These are phyloP conservation scores for Trametes sp. DNA, from an alignment of 1,284 basidiomycete genomes.

Conservation along the genomic window DNA sequence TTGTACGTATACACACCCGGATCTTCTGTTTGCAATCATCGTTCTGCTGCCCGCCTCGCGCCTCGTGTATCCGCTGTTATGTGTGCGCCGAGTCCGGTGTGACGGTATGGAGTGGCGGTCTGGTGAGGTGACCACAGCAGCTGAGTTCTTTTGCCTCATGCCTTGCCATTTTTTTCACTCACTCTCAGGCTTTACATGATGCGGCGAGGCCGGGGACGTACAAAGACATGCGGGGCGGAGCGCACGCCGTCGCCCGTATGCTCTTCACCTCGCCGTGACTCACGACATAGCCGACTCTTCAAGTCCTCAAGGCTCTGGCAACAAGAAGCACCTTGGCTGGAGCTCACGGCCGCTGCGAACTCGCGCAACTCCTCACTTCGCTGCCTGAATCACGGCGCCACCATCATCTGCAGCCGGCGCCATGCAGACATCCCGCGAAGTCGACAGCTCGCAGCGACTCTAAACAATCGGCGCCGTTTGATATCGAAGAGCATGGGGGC, in stretches of 20 bases:
- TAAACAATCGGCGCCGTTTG: neutral
- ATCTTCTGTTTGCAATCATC: conserved; percentile 18
- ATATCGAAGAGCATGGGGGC: neutral
- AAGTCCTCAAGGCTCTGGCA: too few relatives aligned
- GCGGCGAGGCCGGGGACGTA: conserved; percentile 18
- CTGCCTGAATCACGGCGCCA: neutral
- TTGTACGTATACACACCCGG: conserved; percentile 23
- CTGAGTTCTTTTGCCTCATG: conserved; percentile 20
- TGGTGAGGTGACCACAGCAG: conserved; percentile 14
- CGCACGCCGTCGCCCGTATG: neutral
- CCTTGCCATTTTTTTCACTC: neutral
- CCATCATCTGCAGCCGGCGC: neutral
- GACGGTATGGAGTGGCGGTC: neutral
- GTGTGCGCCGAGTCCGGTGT: conserved; percentile 4
- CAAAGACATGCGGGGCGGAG: conserved; percentile 4
- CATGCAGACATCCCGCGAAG: conserved; percentile 3
- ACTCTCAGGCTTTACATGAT: conserved; percentile 24
- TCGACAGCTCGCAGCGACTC: too few relatives aligned
- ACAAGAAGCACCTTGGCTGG: neutral
- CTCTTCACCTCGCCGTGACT: neutral
- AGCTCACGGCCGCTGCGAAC: neutral
- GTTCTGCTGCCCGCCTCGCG: conserved; percentile 4
- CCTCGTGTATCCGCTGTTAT: neutral
- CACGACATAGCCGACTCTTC: neutral
- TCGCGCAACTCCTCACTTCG: neutral